phyloP scores from a whole-genome alignment of 371 early-diverging fungal genomes.

The Rhizopus stolonifer region DNA sequence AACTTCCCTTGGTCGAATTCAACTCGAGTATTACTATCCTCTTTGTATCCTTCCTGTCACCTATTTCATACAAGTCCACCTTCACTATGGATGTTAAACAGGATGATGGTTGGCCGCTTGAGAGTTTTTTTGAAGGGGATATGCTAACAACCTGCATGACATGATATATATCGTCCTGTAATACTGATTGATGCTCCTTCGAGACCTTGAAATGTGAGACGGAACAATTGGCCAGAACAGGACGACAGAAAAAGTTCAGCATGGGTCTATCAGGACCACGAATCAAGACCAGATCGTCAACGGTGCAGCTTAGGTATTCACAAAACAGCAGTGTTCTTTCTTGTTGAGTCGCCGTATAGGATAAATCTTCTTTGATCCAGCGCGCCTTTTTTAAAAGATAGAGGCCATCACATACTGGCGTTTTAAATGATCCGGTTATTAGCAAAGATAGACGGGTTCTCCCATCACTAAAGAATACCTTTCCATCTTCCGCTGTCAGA shows the following conservation, averaged over 20 bases:
- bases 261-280: background rate
- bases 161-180: background rate
- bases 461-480: background rate
- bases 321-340: background rate
- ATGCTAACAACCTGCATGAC: background rate
- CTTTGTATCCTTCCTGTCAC: background rate
- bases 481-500: background rate
- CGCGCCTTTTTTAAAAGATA: background rate
- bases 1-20: background rate
- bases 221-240: background rate
- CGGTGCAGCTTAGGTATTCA: background rate
- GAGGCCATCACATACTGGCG: background rate
- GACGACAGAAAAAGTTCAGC: background rate
- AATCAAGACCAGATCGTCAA: background rate
- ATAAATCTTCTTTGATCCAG: background rate
- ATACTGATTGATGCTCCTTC: background rate
- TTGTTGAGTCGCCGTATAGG: background rate
- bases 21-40: background rate
- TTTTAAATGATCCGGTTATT: background rate
- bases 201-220: background rate
- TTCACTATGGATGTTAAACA: background rate
- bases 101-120: background rate
- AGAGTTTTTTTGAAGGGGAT: background rate
- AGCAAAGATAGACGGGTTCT: background rate
- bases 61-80: background rate